A percentile compares a stretch with the other conserved stretches of the same genome.
These are phyloP conservation scores for Didymella pomorum DNA, from an alignment of 2,329 filamentous ascomycete species.

Conservation along the genomic window DNA sequence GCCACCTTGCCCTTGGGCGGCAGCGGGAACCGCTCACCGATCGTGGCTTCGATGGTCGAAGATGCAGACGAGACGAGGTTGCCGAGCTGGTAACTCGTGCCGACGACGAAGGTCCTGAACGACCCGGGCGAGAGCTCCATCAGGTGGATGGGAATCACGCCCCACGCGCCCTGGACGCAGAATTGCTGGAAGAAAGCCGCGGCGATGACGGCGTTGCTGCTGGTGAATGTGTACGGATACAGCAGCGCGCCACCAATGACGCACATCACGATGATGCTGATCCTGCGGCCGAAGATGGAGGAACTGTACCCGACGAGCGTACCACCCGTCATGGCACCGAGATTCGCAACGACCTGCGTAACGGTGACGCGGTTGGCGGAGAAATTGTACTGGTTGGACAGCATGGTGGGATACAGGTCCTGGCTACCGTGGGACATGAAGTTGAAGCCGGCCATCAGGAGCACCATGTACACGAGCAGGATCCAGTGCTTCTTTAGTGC, in stretches of 20 bases:
- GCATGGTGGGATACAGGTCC: slow-evolving; percentile 69
- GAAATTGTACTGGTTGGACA: slow-evolving; percentile 66
- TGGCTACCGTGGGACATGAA: slow-evolving; percentile 86
- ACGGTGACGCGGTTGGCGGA: slow-evolving; percentile 57
- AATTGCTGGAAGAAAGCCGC: slow-evolving; percentile 79
- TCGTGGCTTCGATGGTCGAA: slow-evolving; percentile 77
- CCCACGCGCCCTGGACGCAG: slow-evolving; percentile 56
- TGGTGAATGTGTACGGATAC: slow-evolving; percentile 81
- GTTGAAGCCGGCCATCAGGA: slow-evolving; percentile 91
- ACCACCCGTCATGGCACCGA: slow-evolving; percentile 59
- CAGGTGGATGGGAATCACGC: slow-evolving; percentile 68
- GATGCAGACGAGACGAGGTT: slow-evolving; percentile 75
- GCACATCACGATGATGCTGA: slow-evolving; percentile 58
- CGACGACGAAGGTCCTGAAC: slow-evolving; percentile 78
- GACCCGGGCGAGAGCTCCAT: slow-evolving; percentile 78
- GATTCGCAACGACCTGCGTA: slow-evolving; percentile 60
- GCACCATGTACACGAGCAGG: slow-evolving; percentile 79
- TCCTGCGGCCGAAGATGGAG: slow-evolving; percentile 57
- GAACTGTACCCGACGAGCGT: slow-evolving; percentile 57
- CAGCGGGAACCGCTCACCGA: slow-evolving; percentile 78
- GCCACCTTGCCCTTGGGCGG: slow-evolving; percentile 55
- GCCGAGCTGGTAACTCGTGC: slow-evolving; percentile 78
- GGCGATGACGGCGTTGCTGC: slow-evolving; percentile 71
- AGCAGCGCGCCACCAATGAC: slow-evolving; percentile 76
- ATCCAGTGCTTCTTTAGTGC: slow-evolving; percentile 83